Evolutionary conservation across 345 rosid species (phyloP).

Genomic region (Microcos paniculata): DNA sequence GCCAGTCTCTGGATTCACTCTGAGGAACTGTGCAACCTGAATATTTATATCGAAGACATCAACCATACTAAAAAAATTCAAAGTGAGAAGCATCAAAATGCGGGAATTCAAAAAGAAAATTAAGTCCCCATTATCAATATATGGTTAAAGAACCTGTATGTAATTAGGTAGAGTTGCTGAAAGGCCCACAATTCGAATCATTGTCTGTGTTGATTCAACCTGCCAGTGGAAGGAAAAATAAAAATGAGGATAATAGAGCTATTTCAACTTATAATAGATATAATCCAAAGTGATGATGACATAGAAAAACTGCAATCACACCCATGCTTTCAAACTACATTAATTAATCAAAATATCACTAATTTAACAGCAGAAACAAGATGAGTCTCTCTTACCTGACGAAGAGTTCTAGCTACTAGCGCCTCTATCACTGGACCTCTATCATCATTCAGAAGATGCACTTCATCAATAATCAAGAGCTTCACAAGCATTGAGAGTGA

Average conservation of each 20-base stretch:
- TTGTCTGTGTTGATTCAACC: constrained; percentile 98
- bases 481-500: constrained; percentile 95
- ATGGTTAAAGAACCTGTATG: constrained; percentile 56
- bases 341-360: not conserved
- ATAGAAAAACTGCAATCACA: not conserved
- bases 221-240: constrained; percentile 26
- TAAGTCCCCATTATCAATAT: constrained; percentile 13
- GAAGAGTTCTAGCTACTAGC: constrained; percentile 94
- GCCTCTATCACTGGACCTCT: constrained; percentile 99
- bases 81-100: not conserved
- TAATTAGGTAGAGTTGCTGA: constrained; percentile 97
- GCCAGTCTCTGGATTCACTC: constrained; percentile 89
- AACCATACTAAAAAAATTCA: constrained; percentile 10
- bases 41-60: constrained; percentile 14
- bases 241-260: constrained; percentile 2
- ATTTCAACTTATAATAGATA: not conserved
- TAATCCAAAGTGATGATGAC: not conserved
- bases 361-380: constrained; percentile 15
- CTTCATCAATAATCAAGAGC: constrained; percentile 96
- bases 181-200: constrained; percentile 98
- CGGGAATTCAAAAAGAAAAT: not conserved
- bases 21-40: constrained; percentile 95
- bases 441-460: constrained; percentile 97
- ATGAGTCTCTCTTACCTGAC: constrained; percentile 64
- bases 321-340: not conserved